Evolutionary conservation across 2,329 filamentous ascomycete genomes (phyloP).

Genomic region (Balansia obtecta): DNA sequence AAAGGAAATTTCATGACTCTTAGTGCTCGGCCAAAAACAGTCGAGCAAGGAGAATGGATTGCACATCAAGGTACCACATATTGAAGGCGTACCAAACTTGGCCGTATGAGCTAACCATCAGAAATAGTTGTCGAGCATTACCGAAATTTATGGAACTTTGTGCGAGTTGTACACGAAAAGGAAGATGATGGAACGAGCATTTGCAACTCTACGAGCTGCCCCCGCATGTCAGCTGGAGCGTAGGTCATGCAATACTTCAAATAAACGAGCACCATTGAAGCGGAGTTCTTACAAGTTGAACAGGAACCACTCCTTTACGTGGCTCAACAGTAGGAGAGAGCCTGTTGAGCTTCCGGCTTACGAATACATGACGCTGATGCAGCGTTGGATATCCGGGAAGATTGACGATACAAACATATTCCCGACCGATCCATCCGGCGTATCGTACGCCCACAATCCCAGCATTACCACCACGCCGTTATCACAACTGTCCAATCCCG

Average conservation of each 20-base stretch:
- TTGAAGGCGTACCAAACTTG: neutral
- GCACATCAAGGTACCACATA: slow-evolving; percentile 69
- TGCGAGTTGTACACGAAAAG: slow-evolving; percentile 76
- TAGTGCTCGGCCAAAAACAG: slow-evolving; percentile 82
- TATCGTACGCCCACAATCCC: slow-evolving; percentile 53
- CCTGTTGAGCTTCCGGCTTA: slow-evolving; percentile 86
- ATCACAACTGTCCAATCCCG: slow-evolving; percentile 46
- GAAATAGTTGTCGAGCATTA: slow-evolving; percentile 78
- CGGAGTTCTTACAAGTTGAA: neutral
- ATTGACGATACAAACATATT: slow-evolving; percentile 84
- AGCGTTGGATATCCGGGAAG: slow-evolving; percentile 95
- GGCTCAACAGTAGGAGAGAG: slow-evolving; percentile 78
- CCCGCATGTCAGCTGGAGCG: slow-evolving; percentile 89
- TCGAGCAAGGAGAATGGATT: slow-evolving; percentile 91
- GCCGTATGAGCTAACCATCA: slow-evolving; percentile 1
- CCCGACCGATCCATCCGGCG: slow-evolving; percentile 66
- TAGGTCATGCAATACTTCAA: slow-evolving; percentile 37
- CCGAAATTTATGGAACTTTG: slow-evolving; percentile 77
- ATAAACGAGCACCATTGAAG: neutral
- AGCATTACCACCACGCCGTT: slow-evolving; percentile 46
- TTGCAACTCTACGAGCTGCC: slow-evolving; percentile 75
- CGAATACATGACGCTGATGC: slow-evolving; percentile 90
- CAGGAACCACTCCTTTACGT: slow-evolving; percentile 89
- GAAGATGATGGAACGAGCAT: slow-evolving; percentile 67
- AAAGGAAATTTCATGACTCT: slow-evolving; percentile 97